These are phyloP conservation scores for Hygrophorus russula DNA, from an alignment of 768 basidiomycete genomes.

Conservation along the genomic window DNA sequence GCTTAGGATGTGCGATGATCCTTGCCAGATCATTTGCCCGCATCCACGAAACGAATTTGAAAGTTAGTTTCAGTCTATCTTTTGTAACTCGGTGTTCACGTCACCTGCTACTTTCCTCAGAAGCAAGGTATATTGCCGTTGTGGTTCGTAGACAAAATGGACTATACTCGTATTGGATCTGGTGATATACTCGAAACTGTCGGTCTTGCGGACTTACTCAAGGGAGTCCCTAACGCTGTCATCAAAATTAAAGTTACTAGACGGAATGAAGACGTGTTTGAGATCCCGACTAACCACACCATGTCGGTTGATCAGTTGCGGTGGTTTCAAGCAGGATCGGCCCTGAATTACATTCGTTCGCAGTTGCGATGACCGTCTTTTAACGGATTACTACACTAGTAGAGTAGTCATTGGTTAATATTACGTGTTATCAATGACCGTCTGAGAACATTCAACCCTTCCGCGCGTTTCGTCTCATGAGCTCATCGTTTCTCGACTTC, in stretches of 20 bases:
- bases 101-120: conserved; percentile 16
- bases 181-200: conserved; percentile 77
- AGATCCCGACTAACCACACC: conserved; percentile 73
- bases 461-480: conserved; percentile 13
- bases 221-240: conserved; percentile 29
- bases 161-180: conserved; percentile 75
- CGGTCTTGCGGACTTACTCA: conserved; percentile 66
- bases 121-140: conserved; percentile 97
- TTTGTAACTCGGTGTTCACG: no score
- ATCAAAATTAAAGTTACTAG: conserved; percentile 60
- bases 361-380: conserved; percentile 21
- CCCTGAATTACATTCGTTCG: conserved; percentile 80
- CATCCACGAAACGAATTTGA: conserved; percentile 96
- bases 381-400: not conserved
- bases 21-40: conserved; percentile 91
- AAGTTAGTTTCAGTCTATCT: conserved; percentile 41
- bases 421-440: conserved; percentile 14
- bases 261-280: conserved; percentile 46
- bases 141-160: conserved; percentile 82
- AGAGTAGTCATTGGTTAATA: conserved; percentile 4
- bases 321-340: conserved; percentile 84
- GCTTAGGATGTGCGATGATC: conserved; percentile 71
- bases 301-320: conserved; percentile 84
- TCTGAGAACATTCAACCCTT: conserved; percentile 18
- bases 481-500: conserved; percentile 15